phyloP scores from a whole-genome alignment of 75 land plant species.

The Adiantum capillusveneris region DNA sequence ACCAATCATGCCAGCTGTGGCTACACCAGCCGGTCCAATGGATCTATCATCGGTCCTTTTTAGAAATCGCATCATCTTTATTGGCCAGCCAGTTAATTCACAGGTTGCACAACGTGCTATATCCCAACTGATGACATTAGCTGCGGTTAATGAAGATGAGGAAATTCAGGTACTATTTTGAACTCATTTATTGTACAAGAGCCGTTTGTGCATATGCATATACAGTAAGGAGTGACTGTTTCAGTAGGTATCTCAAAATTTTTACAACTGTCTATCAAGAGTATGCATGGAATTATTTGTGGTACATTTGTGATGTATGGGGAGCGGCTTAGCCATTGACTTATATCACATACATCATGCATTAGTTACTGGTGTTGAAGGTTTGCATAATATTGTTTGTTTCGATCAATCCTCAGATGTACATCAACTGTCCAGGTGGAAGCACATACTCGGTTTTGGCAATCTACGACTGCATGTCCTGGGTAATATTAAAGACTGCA shows the following conservation, averaged over 20 bases:
- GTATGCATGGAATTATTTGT: too few relatives aligned
- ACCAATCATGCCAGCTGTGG: constrained; percentile 73
- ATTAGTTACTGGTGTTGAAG: too few relatives aligned
- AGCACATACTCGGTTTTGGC: constrained; percentile 88
- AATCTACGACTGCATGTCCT: constrained; percentile 92
- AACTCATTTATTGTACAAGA: too few relatives aligned
- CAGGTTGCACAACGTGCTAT: constrained; percentile 88
- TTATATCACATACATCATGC: too few relatives aligned
- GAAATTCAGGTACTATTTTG: constrained; percentile 68
- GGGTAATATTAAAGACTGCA: constrained; percentile 47
- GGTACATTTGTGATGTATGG: too few relatives aligned
- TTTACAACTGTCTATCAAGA: too few relatives aligned
- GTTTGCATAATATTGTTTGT: too few relatives aligned
- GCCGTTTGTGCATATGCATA: too few relatives aligned
- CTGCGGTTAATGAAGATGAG: constrained; percentile 69
- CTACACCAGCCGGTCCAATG: constrained; percentile 74
- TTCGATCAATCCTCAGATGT: constrained; percentile 41
- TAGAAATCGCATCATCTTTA: constrained; percentile 75
- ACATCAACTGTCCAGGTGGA: constrained; percentile 92
- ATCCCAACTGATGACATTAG: constrained; percentile 83
- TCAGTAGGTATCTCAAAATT: too few relatives aligned
- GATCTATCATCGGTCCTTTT: constrained; percentile 68
- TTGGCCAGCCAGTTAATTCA: constrained; percentile 76
- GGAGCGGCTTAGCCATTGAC: too few relatives aligned
- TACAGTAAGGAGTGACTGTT: too few relatives aligned